Evolutionary conservation across 106 monocot genomes (phyloP), one percentile per base, ranked within the genome.

Genomic region (Iris macrosiphon): DNA sequence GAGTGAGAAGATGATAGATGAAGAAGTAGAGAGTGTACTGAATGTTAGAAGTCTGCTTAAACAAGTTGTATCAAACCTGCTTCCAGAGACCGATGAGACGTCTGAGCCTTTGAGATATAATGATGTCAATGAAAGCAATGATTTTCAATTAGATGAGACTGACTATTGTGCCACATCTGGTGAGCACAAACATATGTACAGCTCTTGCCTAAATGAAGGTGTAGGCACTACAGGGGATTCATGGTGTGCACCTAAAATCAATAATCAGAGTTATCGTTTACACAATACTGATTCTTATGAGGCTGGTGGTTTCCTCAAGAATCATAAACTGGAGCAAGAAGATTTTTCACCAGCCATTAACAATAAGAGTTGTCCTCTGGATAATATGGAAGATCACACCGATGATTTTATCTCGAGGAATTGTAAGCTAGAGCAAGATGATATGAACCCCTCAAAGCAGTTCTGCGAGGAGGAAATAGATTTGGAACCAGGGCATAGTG

Each of bases 1-100:
- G n/a, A 57, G 67, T 13, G 62, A 65, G n/a, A n/a, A n/a, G 39
- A 37, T 33, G 10, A 51, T 19, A 22, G 66, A 80, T 38, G 77
- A 72, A 62, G 96, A 96, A 21, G n/a, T 58, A 20, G 83, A 96
- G 41, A 41, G 53, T 34, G 67, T 83, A 34, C 50, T 96, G 54
- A 66, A 66, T 62, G 43, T 80, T 24, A 90, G 96, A 52, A 40
- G 67, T 61, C 71, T 64, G 42, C 74, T 96, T 44, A 86, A 64
- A 55, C 49, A 76, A 67, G 24, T 80, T 47, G 44, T 56, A 28
- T 63, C 45, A 27, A 64, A 70, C 25, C 35, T 49, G 11, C 47
- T 65, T 58, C 60, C 67, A 19, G 45, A 65, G 2, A 61, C 6
- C 33, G 29, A 66, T 40, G 52, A 70, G 19, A 61, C 63, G 13